Evolutionary conservation across 805 yeast species (phyloP).

Genomic region (Saccharomyces jurei): DNA sequence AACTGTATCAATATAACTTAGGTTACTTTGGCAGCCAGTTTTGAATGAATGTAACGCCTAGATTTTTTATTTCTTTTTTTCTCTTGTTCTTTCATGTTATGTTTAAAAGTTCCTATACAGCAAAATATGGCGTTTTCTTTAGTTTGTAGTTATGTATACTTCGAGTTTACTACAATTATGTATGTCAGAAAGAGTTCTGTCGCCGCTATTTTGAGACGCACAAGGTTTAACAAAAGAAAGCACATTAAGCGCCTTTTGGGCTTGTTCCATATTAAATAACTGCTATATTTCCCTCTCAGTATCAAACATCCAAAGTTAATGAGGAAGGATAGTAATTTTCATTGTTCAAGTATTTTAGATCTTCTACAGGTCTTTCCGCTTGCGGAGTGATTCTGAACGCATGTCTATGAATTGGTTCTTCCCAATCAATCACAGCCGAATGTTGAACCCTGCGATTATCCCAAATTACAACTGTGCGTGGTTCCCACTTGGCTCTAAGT

Average conservation of each 20-base stretch:
- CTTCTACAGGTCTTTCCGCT: constrained; percentile 61
- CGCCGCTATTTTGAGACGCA: background rate
- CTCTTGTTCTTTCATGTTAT: no score
- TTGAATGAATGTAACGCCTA: background rate
- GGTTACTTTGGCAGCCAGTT: background rate
- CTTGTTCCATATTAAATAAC: background rate
- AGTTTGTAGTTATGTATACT: background rate
- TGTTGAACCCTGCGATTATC: constrained; percentile 69
- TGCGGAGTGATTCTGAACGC: constrained; percentile 66
- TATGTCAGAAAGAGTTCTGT: background rate
- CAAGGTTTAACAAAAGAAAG: background rate
- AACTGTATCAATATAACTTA: no score
- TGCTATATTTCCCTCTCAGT: background rate
- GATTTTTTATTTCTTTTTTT: background rate
- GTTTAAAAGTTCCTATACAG: no score
- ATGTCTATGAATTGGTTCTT: constrained; percentile 56
- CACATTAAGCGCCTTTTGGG: background rate
- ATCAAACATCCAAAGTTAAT: background rate
- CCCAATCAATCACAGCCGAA: constrained; percentile 67
- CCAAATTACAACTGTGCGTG: constrained; percentile 66
- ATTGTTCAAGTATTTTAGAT: constrained; percentile 34
- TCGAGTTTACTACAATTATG: background rate
- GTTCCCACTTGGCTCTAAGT: constrained; percentile 64
- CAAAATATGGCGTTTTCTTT: background rate
- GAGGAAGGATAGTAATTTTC: constrained; percentile 14